Base-by-base conservation (phyloP, 768 basidiomycete genomes). In the Mycena olivaceomarginata region DNA sequence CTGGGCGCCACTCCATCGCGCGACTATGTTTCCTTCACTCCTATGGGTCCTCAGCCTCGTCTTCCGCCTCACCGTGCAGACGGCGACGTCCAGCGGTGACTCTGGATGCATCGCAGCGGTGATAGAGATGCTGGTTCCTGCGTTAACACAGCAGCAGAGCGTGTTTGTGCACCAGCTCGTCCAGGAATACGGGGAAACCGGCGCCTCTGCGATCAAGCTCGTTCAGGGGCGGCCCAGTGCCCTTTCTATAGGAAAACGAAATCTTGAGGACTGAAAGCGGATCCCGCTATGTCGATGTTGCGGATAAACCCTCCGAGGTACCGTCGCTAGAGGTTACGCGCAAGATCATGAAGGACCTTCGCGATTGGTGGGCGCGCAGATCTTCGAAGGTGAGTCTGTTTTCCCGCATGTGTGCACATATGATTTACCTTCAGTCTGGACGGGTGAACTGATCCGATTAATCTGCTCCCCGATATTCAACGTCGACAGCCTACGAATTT, bases 261-360 rank as follows among this genome's bases (percentile, higher is more conserved):
- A 45, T 64, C 63, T 13, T 45, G 41, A 25, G 41, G 41, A 43
- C 63, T n/a, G 63, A 43, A 45, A 45, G 41, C n/a, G 63, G 41
- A 45, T 64, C 63, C n/a, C 63, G 16, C 41, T 25, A 43, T 45
- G 41, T 45, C 40, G 41, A 64, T 43, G 41, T 64, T 45, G 63
- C n/a, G 40, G n/a, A 45, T 64, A 43, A 64, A 45, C 63, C 41
- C 40, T n/a, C 63, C 41, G 41, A 64, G 63, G 63, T 43, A 45
- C n/a, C 63, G 63, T 64, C 63, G 63, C 63, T 64, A 43, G 63
- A 64, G 63, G 63, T 64, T 64, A 64, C n/a, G 41, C n/a, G 63
- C 63, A 64, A 20, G 41, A 9, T 64, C 63, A 43, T 64, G 10
- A 64, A 20, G 63, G 63, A 63, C 62, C 62, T n/a, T 41, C 62